Base-by-base conservation (phyloP, 1,139 yeast genomes). In the Pichia sp. region DNA sequence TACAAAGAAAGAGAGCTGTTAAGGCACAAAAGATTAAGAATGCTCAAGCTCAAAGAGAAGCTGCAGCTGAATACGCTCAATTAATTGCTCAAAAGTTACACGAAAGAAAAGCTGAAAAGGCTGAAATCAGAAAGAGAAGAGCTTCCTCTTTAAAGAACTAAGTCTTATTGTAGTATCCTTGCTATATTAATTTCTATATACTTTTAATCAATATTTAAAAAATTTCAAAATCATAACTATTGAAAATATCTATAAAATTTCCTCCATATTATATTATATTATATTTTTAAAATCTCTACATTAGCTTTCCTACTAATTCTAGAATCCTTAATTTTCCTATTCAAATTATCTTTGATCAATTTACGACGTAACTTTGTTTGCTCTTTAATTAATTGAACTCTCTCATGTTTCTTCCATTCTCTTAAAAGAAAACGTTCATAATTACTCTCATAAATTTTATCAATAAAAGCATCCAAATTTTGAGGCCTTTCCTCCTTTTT, bases 51-150 rank as follows among this genome's bases (percentile, higher is more conserved):
- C 96, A 88, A 77, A 88, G 95, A 86, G 97, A 91, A 71, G 96
- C 95, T 74, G 98, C 99, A 74, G 95, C 97, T 68, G 98, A 91
- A 74, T 91, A 91, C 83, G 95, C 97, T 67, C 95, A 88, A 75
- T 79, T 91, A 70, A 81, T 91, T 72, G 97, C 98, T 68, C 77
- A 88, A 79, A 93, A 97, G 76, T 84, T 89, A 71, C 84, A 86
- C 72, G 97, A 89, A 75, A 84, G 91, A 79, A 89, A 89, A 80
- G 93, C 95, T 71, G 95, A 85, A 75, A 85, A 77, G 77, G 96
- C 95, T 74, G 96, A 86, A 77, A 79, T 84, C 73, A 85, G 82
- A 78, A 88, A 88, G 94, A 86, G 95, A 85, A 89, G 98, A 84
- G 96, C 97, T 71, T 91, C 96, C 66, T 89, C 97, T 63, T 81